phyloP scores from a whole-genome alignment of 2,329 filamentous ascomycete species.

The Claviceps arundinis region DNA sequence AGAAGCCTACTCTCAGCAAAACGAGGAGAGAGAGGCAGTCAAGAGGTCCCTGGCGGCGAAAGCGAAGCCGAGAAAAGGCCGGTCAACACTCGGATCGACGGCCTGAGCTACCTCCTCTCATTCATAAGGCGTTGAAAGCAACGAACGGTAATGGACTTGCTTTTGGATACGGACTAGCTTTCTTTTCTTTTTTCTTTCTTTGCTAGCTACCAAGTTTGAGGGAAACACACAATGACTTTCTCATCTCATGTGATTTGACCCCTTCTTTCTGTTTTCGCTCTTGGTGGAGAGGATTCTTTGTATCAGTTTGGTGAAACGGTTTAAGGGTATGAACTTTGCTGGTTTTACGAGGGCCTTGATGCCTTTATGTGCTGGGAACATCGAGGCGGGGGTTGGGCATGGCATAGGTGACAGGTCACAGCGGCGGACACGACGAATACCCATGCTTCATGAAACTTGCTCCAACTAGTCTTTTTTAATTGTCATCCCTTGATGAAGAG shows the following conservation, averaged over 20 bases:
- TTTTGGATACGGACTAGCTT: too few species aligned
- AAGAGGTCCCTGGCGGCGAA: slow-evolving; percentile 26
- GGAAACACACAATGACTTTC: too few species aligned
- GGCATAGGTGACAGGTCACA: neutral
- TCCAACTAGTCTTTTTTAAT: neutral
- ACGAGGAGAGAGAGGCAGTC: slow-evolving; percentile 27
- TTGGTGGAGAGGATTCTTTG: neutral
- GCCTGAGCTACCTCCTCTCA: neutral
- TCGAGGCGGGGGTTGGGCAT: neutral
- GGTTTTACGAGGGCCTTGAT: neutral
- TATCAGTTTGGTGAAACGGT: neutral
- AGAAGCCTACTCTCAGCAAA: slow-evolving; percentile 47
- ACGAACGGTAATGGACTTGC: too few species aligned
- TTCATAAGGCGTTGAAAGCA: neutral
- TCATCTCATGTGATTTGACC: too few species aligned
- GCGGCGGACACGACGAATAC: neutral
- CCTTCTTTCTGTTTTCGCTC: neutral
- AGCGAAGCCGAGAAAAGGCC: slow-evolving; percentile 32
- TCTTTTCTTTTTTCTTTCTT: too few species aligned
- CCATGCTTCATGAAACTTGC: neutral
- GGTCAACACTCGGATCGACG: slow-evolving; percentile 18
- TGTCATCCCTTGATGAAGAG: too few species aligned
- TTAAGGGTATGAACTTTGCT: neutral
- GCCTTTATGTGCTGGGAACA: neutral
- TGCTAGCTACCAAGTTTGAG: too few species aligned